Conservation (phyloP, 305 asterid species). For the Fraxinus velutina region DNA sequence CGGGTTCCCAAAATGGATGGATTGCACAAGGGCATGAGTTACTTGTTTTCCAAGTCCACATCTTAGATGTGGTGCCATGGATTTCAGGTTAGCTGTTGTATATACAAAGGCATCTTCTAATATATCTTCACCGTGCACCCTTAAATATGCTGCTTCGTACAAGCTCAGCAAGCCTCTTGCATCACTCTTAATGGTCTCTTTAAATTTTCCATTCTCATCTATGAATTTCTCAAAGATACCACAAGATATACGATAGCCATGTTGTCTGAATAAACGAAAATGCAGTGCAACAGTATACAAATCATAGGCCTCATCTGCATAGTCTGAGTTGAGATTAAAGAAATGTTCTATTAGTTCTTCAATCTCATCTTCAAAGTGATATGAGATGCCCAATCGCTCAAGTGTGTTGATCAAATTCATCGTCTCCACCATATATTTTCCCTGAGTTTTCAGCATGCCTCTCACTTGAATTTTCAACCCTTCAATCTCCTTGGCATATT, state of each 20-base stretch:
- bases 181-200: constrained; percentile 5
- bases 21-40: not conserved
- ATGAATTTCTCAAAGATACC: constrained; percentile 22
- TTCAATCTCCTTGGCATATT: not conserved
- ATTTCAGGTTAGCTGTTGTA: constrained; percentile 16
- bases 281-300: not conserved
- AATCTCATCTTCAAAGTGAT: not conserved
- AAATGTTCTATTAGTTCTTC: not conserved
- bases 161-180: constrained; percentile 27
- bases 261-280: not conserved
- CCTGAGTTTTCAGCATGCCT: not conserved
- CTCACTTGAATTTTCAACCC: not conserved
- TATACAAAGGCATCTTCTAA: constrained; percentile 29
- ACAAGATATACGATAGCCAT: not conserved
- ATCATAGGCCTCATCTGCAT: not conserved
- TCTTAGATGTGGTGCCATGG: constrained; percentile 1
- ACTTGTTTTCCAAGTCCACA: not conserved
- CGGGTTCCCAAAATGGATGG: not conserved
- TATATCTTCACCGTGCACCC: constrained; percentile 26
- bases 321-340: not conserved
- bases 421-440: not conserved
- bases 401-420: not conserved
- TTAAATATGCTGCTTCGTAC: constrained; percentile 29
- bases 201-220: not conserved
- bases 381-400: not conserved